Base-by-base conservation (phyloP, 305 asterid species). In the Solanum chacoense region DNA sequence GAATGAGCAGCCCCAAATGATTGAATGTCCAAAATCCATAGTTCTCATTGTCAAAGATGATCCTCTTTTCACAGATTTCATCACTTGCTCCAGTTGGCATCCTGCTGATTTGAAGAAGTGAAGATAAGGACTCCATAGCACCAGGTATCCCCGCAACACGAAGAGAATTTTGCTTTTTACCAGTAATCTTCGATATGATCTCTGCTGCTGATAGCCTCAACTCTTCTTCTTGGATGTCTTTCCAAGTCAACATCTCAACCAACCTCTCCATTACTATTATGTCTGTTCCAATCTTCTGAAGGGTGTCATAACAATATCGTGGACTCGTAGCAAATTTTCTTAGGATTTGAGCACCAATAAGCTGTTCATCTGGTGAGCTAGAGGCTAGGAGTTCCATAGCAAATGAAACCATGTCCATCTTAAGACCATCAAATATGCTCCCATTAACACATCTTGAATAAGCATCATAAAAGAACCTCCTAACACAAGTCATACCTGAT, bases 241-340 rank as follows among this genome's bases (percentile, higher is more conserved):
- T 97, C 99, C 99, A 95, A 91, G 95, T 97, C 91, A 97, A 83
- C 98, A 96, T 97, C 40, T 97, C 99, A 24, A 96, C 94, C 12
- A 97, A 77, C 89, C 99, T 92, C 50, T 95, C 99, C 92, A 95
- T 95, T 20, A 94, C 98, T 0, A 90, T 13, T 20, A 96, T 65
- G 36, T 90, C 94, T 73, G 95, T 93, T 32, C 99, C 99, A 4
- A 96, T 96, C 90, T 97, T 96, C 91, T 96, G 98, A 22, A 97
- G 92, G 2, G 99, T 96, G 85, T 96, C 98, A 0, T 93, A 95
- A 7, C 94, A 90, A 75, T 95, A 95, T 11, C 93, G 88, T 7
- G 93, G 85, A 59, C 87, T 93, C 8, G 88, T 91, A 45, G 98
- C 85, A 32, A 97, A 94, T n/a, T 89, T 92, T 85, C 94, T 87